Evolutionary conservation across 495 filamentous ascomycete species (phyloP), one percentile per base, ranked within the genome.

Genomic region (Trichocladium uniseriatum): DNA sequence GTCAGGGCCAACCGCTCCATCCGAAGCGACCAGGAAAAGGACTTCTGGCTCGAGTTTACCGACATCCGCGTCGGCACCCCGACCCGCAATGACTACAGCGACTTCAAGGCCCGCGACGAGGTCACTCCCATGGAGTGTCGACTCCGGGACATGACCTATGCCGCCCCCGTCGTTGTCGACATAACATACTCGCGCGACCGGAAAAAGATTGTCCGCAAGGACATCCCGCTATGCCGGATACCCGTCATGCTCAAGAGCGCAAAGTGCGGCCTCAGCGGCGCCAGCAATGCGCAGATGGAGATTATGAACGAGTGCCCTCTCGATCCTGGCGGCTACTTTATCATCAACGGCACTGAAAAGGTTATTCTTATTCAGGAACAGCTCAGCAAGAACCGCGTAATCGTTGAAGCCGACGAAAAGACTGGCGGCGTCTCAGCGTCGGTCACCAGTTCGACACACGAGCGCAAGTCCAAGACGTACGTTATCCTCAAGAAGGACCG

Each of bases 341-440:
- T 89, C 50, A 79, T 87, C 39, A 79, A 81, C 54, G 84, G 84
- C 8, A 86, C 84, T 41, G 92, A 99, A 58, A 97, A 97, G 71
- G 92, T 97, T 42, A 97, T 99, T 60, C 77, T 99, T 13, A 90
- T 97, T 29, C 92, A 97, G 64, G 92, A 99, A 57, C 92, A 97
- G 66, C 70, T 97, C 61, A 97, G 91, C 74, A 97, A 97, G 73
- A 99, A 99, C 68, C 78, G 92, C 70, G 87, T 97, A 50, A 95
- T 99, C 60, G 89, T 99, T 8, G 94, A 99, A 65, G 80, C 83
- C 35, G 88, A 92, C 59, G 77, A 80, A 4, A 90, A 91, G 62
- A 95, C 94, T 53, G 84, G 82, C 21, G 83, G 94, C 49, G 86
- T 95, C n/a, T 84, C 89, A 55, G 94, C 94, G 16, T 95, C 89